A percentile compares a stretch with the other conserved stretches of the same genome.
phyloP scores from a whole-genome alignment of 768 basidiomycete genomes.

The Glaciozyma martinii region DNA sequence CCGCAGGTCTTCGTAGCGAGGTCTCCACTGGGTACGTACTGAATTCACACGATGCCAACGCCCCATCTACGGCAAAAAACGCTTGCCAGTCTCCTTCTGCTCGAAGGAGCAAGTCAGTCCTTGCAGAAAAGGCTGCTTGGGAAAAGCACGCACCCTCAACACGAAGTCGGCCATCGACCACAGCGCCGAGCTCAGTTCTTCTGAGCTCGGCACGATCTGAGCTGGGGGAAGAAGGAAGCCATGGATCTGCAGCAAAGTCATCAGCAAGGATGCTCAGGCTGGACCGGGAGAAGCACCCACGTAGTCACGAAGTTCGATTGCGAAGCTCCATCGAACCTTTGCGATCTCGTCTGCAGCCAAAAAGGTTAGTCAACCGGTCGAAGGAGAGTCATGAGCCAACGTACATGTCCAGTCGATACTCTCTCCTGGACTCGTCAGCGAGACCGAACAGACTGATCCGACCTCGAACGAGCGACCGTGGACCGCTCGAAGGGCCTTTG shows the following conservation, averaged over 20 bases:
- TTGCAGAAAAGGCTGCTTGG: background rate
- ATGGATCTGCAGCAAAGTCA: conserved; percentile 37
- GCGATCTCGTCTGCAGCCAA: conserved; percentile 45
- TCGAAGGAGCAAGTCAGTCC: background rate
- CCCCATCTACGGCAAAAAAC: background rate
- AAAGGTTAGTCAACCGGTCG: conserved; percentile 65
- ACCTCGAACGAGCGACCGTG: conserved; percentile 56
- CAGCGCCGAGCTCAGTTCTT: conserved; percentile 61
- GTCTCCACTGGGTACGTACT: too few species aligned
- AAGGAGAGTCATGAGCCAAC: conserved; percentile 25
- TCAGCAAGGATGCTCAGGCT: too few species aligned
- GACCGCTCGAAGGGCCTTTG: conserved; percentile 49
- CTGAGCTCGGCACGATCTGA: conserved; percentile 69
- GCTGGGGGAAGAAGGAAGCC: conserved; percentile 41
- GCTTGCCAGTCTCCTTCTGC: background rate
- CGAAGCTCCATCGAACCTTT: conserved; percentile 52
- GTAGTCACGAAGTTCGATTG: conserved; percentile 58
- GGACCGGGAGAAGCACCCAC: conserved; percentile 36
- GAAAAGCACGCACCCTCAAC: conserved; percentile 1
- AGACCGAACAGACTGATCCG: conserved; percentile 33
- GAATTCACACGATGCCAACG: too few species aligned
- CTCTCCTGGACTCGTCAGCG: conserved; percentile 30
- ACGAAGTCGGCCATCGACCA: conserved; percentile 63
- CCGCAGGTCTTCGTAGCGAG: too few species aligned
- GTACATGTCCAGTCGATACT: conserved; percentile 19